Conservation (phyloP, 1,284 basidiomycete genomes). For the Fomitopsis betulina region DNA sequence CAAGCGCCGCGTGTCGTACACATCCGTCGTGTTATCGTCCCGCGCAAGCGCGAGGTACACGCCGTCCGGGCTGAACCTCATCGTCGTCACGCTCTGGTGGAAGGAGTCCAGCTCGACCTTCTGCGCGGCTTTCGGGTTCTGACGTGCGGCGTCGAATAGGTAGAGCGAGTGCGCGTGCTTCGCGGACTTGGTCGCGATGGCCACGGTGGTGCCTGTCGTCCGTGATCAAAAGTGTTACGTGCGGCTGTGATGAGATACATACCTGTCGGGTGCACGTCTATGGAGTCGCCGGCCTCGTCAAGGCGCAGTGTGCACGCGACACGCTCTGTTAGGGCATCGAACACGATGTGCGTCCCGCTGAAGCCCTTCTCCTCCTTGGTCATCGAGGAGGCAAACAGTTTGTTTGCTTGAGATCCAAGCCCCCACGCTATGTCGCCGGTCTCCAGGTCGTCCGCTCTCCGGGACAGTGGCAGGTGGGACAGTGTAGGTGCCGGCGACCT, state of each 20-base stretch:
- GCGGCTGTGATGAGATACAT: neutral
- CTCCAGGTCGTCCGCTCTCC: slow-evolving; percentile 1
- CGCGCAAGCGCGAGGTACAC: slow-evolving; percentile 55
- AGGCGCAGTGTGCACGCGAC: slow-evolving; percentile 33
- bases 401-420: slow-evolving; percentile 27
- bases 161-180: slow-evolving; percentile 36
- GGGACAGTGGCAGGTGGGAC: slow-evolving; percentile 2
- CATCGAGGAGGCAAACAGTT: slow-evolving; percentile 59
- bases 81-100: slow-evolving; percentile 41
- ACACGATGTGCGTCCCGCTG: slow-evolving; percentile 46
- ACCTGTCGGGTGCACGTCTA: neutral
- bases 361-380: slow-evolving; percentile 26
- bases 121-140: slow-evolving; percentile 26
- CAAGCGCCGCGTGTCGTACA: slow-evolving; percentile 61
- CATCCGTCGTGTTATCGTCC: slow-evolving; percentile 51
- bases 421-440: slow-evolving; percentile 50
- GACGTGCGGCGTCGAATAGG: slow-evolving; percentile 47
- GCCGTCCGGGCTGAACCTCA: slow-evolving; percentile 56
- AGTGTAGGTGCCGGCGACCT: neutral
- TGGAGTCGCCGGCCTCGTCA: neutral
- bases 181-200: slow-evolving; percentile 39
- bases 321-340: slow-evolving; percentile 34
- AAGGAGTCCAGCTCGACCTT: slow-evolving; percentile 29
- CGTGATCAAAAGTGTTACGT: neutral
- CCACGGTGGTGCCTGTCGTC: slow-evolving; percentile 11